phyloP scores from a whole-genome alignment of 305 asterid species.

The Solanum aculeatissimum region DNA sequence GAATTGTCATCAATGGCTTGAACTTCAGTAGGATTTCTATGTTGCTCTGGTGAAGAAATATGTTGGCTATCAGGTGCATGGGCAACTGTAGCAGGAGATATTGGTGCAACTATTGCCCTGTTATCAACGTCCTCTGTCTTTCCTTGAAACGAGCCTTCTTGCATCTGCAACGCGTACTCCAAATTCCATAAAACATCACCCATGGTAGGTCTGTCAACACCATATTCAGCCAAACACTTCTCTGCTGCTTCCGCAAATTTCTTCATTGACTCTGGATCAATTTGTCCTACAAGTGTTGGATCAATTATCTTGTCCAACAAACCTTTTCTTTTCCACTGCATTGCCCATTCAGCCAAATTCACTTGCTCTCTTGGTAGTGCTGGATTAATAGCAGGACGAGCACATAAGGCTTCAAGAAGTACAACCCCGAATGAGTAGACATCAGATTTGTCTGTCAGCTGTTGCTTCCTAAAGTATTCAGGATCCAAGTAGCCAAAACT shows the following conservation, averaged over 20 bases:
- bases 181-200: conserved; percentile 56
- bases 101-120: background rate
- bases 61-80: conserved; percentile 8
- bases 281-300: conserved; percentile 28
- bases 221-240: conserved; percentile 58
- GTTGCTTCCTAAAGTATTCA: conserved; percentile 67
- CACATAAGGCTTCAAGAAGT: conserved; percentile 62
- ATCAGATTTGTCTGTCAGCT: conserved; percentile 73
- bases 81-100: background rate
- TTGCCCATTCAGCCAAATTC: conserved; percentile 91
- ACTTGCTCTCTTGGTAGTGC: conserved; percentile 81
- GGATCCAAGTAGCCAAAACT: conserved; percentile 59
- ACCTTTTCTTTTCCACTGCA: conserved; percentile 87
- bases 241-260: conserved; percentile 56
- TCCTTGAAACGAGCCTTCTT: conserved; percentile 42
- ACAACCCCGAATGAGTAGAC: conserved; percentile 91
- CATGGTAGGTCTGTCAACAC: conserved; percentile 61
- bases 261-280: conserved; percentile 46
- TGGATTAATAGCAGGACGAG: conserved; percentile 78
- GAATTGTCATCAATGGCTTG: conserved; percentile 55
- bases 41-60: conserved; percentile 3
- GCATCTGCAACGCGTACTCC: conserved; percentile 47
- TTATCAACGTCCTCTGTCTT: conserved; percentile 30
- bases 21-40: conserved; percentile 15
- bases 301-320: conserved; percentile 44